Evolutionary conservation across 768 basidiomycete species (phyloP).

Genomic region (Calocera cornea): DNA sequence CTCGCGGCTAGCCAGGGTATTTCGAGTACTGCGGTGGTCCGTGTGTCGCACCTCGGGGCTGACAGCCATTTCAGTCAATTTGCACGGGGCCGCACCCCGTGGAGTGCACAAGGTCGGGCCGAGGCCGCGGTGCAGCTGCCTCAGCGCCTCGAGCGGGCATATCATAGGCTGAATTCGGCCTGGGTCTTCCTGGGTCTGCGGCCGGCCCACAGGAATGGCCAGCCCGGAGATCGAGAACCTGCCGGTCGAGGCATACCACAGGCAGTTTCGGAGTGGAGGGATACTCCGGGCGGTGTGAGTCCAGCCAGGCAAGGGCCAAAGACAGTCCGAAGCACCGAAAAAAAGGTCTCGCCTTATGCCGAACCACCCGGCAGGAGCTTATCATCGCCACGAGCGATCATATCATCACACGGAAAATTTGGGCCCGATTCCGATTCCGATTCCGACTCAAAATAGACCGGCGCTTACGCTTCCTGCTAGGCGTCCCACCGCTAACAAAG

Average conservation of each 20-base stretch:
- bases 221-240: neutral
- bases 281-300: neutral
- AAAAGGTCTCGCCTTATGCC: neutral
- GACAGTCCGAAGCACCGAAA: constrained; percentile 6
- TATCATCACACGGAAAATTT: no score
- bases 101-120: constrained; percentile 1
- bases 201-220: neutral
- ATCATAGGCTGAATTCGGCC: constrained; percentile 1
- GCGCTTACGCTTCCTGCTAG: no score
- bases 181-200: constrained; percentile 1
- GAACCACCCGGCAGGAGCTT: neutral
- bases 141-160: neutral
- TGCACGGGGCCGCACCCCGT: constrained; percentile 3
- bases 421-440: no score
- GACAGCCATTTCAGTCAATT: neutral
- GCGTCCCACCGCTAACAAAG: no score
- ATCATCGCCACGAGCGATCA: neutral
- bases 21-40: neutral
- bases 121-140: neutral
- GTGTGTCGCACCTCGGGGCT: neutral
- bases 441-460: no score
- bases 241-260: neutral
- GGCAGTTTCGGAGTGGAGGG: neutral
- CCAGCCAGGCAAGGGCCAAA: neutral
- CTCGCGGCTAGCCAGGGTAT: neutral